Percentiles rank a stretch among this genome's conserved stretches.
Evolutionary conservation across 495 filamentous ascomycete species (phyloP).

Genomic region (Pseudotulostoma volvatum): DNA sequence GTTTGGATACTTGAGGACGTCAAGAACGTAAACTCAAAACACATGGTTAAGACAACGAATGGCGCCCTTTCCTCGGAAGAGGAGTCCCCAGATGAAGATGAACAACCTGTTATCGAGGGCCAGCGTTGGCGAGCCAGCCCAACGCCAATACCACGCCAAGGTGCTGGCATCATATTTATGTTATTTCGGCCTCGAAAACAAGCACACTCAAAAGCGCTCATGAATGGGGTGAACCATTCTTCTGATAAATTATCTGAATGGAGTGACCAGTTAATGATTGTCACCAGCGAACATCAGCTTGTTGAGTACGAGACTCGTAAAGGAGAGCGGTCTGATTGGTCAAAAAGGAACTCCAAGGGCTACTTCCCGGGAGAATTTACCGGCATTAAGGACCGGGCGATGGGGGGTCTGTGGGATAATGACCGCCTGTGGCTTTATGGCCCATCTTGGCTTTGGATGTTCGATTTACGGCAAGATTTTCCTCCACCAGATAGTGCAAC

Average conservation of each 20-base stretch:
- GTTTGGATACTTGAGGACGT: constrained; percentile 57
- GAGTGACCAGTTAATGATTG: constrained; percentile 50
- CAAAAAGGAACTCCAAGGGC: constrained; percentile 58
- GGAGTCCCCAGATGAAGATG: constrained; percentile 35
- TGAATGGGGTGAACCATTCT: neutral
- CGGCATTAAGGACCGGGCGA: constrained; percentile 54
- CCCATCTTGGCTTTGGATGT: constrained; percentile 76
- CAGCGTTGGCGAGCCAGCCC: constrained; percentile 47
- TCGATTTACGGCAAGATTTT: constrained; percentile 65
- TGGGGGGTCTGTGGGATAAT: constrained; percentile 76
- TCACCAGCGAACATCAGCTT: constrained; percentile 62
- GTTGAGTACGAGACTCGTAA: constrained; percentile 58
- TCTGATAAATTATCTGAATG: constrained; percentile 7
- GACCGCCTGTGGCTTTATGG: constrained; percentile 79
- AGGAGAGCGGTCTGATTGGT: constrained; percentile 71
- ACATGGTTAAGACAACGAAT: constrained; percentile 17
- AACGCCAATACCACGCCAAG: constrained; percentile 65
- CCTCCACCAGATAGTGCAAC: constrained; percentile 20
- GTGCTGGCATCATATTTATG: constrained; percentile 48
- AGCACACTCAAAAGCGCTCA: constrained; percentile 22
- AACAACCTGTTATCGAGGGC: constrained; percentile 24
- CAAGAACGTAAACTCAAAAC: constrained; percentile 19
- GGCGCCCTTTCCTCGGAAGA: constrained; percentile 27
- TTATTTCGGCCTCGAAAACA: constrained; percentile 47
- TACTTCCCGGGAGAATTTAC: constrained; percentile 58